phyloP scores from a whole-genome alignment of 2,329 filamentous ascomycete species.

The Catunica adiposa region DNA sequence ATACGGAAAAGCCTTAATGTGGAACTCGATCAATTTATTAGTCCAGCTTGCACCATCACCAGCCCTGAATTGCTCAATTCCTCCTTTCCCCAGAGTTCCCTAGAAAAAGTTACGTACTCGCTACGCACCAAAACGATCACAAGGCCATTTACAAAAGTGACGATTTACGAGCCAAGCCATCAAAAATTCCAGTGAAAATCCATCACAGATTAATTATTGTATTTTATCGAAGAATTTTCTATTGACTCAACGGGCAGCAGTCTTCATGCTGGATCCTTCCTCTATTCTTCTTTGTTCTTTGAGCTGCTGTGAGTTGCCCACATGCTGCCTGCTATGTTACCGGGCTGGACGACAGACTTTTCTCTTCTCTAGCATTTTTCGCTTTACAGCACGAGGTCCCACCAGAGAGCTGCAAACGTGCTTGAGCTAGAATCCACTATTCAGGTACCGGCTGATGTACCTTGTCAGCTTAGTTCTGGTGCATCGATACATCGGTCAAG shows the following conservation, averaged over 20 bases:
- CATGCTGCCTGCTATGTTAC: neutral
- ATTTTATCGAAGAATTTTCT: neutral
- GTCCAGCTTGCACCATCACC: neutral
- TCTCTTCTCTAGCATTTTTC: neutral
- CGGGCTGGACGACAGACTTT: neutral
- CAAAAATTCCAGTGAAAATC: neutral
- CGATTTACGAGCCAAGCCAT: neutral
- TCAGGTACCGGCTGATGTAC: neutral
- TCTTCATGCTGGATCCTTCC: too few species aligned
- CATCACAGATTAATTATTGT: neutral
- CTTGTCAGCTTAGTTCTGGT: neutral
- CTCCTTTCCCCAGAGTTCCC: slow-evolving; percentile 5
- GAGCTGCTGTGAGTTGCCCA: neutral
- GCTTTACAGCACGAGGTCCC: neutral
- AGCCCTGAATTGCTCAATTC: slow-evolving; percentile 2
- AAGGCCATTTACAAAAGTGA: neutral
- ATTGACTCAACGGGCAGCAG: too few species aligned
- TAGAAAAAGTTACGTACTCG: slow-evolving; percentile 3
- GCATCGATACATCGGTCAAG: neutral
- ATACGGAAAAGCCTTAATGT: neutral
- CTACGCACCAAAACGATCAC: slow-evolving; percentile 1
- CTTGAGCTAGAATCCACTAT: neutral
- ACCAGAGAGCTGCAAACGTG: neutral
- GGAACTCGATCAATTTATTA: neutral
- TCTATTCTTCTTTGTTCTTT: neutral